Base-by-base conservation (phyloP, 2,329 filamentous ascomycete species). In the Tolypocladium inflatum region DNA sequence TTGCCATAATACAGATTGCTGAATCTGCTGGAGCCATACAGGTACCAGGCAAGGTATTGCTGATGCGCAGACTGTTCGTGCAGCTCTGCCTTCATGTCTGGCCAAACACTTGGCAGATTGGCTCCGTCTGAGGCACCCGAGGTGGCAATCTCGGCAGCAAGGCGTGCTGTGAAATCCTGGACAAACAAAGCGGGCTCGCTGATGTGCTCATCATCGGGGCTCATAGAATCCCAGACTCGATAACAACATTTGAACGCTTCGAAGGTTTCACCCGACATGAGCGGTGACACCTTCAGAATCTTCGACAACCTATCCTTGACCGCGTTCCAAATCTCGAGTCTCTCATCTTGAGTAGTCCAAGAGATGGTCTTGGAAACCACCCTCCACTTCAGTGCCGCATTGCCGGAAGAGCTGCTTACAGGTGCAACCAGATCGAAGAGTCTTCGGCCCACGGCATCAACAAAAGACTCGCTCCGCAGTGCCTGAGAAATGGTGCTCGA, bases 401-500 rank as follows among this genome's bases (percentile, higher is more conserved):
- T 59, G 5, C 62, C 60, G 7, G 67, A 65, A 11, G 69, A 70
- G 9, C 69, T 67, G 54, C 68, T 66, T 0, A 70, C 58, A 15
- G 66, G 62, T 19, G 62, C 68, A 1, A 72, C 64, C 5, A 74
- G 61, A 9, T 74, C 68, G 30, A 75, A 72, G 3, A 80, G 65
- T 54, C 68, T 70, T 26, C 66, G 69, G 7, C 73, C 74, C 2
- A 75, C 66, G 3, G 70, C 71, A 61, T 81, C 77, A 6, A 75
- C 66, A 23, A 74, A 76, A 2, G 74, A 68, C 52, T 80, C 75
- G 17, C 68, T 70, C 3, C 63, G 69, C 8, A 81, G 63, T 4
- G 77, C 77, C 26, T 72, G 66, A 0, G 74, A 71, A 39, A 82
- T 67, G 2, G 73, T 71, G 52, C 76, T 73, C 11, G 78, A 63